These are phyloP conservation scores for Pyrenophora teres DNA, from an alignment of 2,329 filamentous ascomycete genomes.

Conservation along the genomic window DNA sequence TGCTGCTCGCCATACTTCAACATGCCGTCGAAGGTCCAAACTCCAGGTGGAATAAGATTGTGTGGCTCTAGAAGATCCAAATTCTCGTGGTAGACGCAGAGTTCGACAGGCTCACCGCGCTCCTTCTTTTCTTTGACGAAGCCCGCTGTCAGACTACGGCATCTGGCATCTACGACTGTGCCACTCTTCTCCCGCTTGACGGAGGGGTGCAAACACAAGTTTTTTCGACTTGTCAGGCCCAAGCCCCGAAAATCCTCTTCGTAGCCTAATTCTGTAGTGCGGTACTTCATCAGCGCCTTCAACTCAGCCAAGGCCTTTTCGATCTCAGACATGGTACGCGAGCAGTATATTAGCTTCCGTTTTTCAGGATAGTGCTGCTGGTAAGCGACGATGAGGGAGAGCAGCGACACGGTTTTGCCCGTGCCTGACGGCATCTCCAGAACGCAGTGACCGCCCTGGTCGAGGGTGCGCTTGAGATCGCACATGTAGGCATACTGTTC, in stretches of 20 bases:
- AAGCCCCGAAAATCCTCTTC: slow-evolving; percentile 92
- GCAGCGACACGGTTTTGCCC: slow-evolving; percentile 92
- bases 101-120: slow-evolving; percentile 87
- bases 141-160: slow-evolving; percentile 90
- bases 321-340: slow-evolving; percentile 99
- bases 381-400: slow-evolving; percentile 95
- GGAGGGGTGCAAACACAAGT: slow-evolving; percentile 92
- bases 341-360: slow-evolving; percentile 97
- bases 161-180: slow-evolving; percentile 89
- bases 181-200: slow-evolving; percentile 97
- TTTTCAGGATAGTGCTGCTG: slow-evolving; percentile 93
- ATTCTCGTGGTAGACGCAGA: slow-evolving; percentile 98
- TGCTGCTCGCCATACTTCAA: slow-evolving; percentile 89
- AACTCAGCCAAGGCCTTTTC: slow-evolving; percentile 95
- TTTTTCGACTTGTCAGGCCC: slow-evolving; percentile 94
- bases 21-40: slow-evolving; percentile 92
- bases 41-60: slow-evolving; percentile 89
- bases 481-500: slow-evolving; percentile 71
- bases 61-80: slow-evolving; percentile 93
- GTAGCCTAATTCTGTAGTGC: slow-evolving; percentile 82
- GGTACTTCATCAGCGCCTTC: slow-evolving; percentile 93
- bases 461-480: slow-evolving; percentile 85
- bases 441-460: slow-evolving; percentile 92
- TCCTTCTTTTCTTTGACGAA: slow-evolving; percentile 99
- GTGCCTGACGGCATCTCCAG: slow-evolving; percentile 99